Evolutionary conservation across 345 rosid genomes (phyloP).

Genomic region (Rubroshorea leprosula): DNA sequence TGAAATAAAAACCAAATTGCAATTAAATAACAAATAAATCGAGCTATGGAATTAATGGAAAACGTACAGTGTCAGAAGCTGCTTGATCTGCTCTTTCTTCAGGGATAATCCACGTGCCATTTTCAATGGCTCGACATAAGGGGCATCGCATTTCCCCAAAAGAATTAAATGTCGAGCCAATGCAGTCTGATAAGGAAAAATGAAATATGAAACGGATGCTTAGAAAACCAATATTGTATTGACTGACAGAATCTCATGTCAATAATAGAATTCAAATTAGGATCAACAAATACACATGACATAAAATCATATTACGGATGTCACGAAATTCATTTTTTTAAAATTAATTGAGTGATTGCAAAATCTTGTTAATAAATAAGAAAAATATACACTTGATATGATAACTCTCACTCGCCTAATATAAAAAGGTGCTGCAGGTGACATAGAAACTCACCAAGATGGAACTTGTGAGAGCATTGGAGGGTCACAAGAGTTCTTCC

Average conservation of each 20-base stretch:
- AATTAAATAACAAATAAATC: neutral
- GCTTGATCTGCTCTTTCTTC: no score
- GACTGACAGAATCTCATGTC: no score
- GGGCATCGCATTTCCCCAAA: neutral
- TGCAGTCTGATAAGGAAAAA: neutral
- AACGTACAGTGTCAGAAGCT: no score
- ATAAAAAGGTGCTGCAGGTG: no score
- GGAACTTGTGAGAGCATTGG: conserved; percentile 18
- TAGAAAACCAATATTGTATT: neutral
- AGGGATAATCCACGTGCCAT: neutral
- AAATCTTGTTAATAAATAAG: no score
- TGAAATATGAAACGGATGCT: neutral
- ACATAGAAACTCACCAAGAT: conserved; percentile 23
- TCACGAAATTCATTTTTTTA: no score
- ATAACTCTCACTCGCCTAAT: no score
- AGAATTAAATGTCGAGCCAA: neutral
- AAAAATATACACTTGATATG: no score
- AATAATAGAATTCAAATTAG: no score
- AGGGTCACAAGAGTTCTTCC: conserved; percentile 13
- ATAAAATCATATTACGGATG: no score
- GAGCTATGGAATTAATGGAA: neutral
- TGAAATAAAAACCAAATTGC: neutral
- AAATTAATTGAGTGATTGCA: no score
- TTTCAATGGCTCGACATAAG: neutral
- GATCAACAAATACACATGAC: no score